Conservation (phyloP, 306 rosid genomes). For the Cucumis melo region DNA sequence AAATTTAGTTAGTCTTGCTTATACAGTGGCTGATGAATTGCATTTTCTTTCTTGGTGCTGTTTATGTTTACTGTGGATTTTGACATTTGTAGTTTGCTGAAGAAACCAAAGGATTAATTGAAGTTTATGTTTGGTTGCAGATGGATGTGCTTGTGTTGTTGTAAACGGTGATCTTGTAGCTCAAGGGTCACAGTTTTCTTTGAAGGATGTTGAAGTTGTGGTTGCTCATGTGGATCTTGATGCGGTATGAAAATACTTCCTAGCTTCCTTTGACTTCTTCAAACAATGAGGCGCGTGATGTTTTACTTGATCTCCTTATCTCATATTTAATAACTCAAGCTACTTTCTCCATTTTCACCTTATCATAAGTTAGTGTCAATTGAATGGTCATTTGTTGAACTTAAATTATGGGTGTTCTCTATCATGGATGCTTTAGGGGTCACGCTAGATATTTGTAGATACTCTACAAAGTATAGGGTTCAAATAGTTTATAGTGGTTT, state of each 20-base stretch:
- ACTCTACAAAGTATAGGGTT: neutral
- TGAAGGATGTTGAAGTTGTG: constrained; percentile 78
- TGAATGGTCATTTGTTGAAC: neutral
- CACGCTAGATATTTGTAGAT: neutral
- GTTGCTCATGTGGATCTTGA: constrained; percentile 85
- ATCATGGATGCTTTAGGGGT: neutral
- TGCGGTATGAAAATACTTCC: constrained; percentile 42
- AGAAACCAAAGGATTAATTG: neutral
- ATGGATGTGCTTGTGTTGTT: constrained; percentile 82
- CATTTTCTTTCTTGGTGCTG: neutral
- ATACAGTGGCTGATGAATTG: neutral
- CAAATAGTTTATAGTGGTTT: neutral
- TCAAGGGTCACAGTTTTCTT: constrained; percentile 93
- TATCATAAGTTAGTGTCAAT: neutral
- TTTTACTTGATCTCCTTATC: neutral
- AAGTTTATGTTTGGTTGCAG: constrained; percentile 25
- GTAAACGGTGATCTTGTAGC: constrained; percentile 86
- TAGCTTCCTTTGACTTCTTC: neutral
- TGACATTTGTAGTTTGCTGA: neutral
- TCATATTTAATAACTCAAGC: neutral
- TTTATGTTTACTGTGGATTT: neutral
- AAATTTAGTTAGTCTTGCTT: neutral
- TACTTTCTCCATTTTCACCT: neutral
- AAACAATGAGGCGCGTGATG: neutral
- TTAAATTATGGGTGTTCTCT: neutral